Evolutionary conservation across 2,329 filamentous ascomycete genomes (phyloP), one percentile per base, ranked within the genome.

Genomic region (Colletotrichum magnum): DNA sequence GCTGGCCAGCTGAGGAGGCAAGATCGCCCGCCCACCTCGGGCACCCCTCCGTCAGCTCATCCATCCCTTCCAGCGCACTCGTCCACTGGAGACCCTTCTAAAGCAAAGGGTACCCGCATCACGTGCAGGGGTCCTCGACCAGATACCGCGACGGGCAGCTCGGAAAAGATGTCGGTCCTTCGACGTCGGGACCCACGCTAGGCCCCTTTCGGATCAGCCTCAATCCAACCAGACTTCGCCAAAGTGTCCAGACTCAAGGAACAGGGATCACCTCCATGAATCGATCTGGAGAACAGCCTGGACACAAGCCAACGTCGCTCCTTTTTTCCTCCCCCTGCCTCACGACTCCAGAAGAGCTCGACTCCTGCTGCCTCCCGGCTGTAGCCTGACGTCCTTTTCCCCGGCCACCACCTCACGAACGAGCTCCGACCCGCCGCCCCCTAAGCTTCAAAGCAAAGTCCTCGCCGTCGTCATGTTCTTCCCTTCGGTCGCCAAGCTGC

Each of bases 401-500:
- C 36, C 32, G 12, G 48, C 5, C 32, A 65, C 56, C 32, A 67
- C 18, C 64, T 39, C 26, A 54, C 52, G 28, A 60, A 43, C 63
- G 53, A 68, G 58, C 60, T 59, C 39, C 52, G 24, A 24, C 57
- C 48, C 24, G 45, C 61, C 62, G 52, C 56, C 62, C 58, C 58
- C 21, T 36, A 47, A 43, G 36, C 50, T 36, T 36, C 58, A 18
- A 43, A 26, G 51, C 52, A 72, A 56, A 69, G 59, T 54, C 68
- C 68, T 45, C 54, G 56, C 24, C n/a, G 26, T 68, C 75, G 77
- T 68, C 68, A 86, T 86, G 84, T 77, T 83, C 43, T 79, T 86
- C 70, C 78, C 80, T 67, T 79, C 81, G 12, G 80, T 85, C 66
- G 83, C 84, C 79, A 82, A 79, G 79, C 76, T 81, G 58, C 72